Conservation (phyloP, 768 basidiomycete genomes). For the Lanmaoa pseudosensibilis region DNA sequence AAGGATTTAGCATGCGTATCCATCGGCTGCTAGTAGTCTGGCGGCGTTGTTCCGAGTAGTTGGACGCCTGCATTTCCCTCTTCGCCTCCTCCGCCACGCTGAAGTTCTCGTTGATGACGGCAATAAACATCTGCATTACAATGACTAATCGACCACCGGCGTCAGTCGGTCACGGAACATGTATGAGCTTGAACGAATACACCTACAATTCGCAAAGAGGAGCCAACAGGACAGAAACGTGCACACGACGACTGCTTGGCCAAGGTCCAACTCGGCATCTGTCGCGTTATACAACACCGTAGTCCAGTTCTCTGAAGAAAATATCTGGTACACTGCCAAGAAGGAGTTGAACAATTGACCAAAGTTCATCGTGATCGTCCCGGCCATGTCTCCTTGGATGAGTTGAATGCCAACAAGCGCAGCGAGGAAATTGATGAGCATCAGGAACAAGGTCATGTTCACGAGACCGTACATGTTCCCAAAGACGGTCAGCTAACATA, state of each 20-base stretch:
- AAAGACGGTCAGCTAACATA: conserved; percentile 73
- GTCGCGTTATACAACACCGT: conserved; percentile 64
- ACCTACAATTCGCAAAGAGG: conserved; percentile 87
- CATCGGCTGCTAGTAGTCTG: conserved; percentile 52
- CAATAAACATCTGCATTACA: conserved; percentile 93
- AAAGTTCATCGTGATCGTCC: conserved; percentile 63
- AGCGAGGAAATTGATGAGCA: conserved; percentile 83
- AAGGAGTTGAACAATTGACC: conserved; percentile 83
- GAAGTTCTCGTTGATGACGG: conserved; percentile 96
- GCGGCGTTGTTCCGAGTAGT: conserved; percentile 62
- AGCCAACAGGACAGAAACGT: conserved; percentile 83
- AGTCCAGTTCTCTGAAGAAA: conserved; percentile 96
- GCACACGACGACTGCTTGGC: conserved; percentile 69
- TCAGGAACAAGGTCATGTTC: conserved; percentile 90
- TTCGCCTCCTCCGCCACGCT: conserved; percentile 90
- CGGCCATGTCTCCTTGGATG: conserved; percentile 75
- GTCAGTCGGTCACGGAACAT: neutral
- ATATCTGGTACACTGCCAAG: conserved; percentile 82
- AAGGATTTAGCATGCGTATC: conserved; percentile 81
- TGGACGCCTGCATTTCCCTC: conserved; percentile 73
- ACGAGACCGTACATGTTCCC: conserved; percentile 88
- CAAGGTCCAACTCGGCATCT: conserved; percentile 56
- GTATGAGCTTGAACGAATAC: neutral
- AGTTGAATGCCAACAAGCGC: conserved; percentile 84
- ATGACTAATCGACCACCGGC: conserved; percentile 57